phyloP scores from a whole-genome alignment of 2,329 filamentous ascomycete genomes.

The Exserohilum rostratum region DNA sequence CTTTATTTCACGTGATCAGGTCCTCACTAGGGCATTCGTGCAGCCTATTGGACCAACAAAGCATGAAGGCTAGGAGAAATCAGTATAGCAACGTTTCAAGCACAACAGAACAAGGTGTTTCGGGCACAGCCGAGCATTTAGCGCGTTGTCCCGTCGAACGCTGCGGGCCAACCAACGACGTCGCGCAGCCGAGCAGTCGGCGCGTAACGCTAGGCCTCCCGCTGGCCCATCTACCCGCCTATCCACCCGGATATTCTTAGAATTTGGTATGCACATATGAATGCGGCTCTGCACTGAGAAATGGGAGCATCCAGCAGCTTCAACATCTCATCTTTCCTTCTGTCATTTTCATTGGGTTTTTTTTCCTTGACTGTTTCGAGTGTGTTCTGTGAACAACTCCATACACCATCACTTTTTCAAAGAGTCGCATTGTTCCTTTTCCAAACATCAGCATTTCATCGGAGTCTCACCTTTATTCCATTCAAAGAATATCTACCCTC shows the following conservation, averaged over 20 bases:
- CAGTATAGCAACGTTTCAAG: constrained; percentile 21
- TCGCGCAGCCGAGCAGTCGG: constrained; percentile 24
- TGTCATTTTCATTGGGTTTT: constrained; percentile 8
- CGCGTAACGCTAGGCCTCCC: constrained; percentile 29
- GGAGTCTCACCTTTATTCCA: background rate
- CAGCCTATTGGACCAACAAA: constrained; percentile 5
- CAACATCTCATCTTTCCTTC: constrained; percentile 11
- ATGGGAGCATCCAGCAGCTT: constrained; percentile 6
- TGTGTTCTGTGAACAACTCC: constrained; percentile 25
- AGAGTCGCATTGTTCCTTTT: background rate
- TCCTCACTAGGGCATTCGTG: background rate
- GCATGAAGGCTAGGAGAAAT: constrained; percentile 4
- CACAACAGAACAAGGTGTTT: constrained; percentile 20
- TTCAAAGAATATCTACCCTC: background rate
- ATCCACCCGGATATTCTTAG: constrained; percentile 23
- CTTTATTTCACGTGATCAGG: constrained; percentile 1
- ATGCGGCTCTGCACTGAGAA: constrained; percentile 8
- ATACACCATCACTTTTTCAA: background rate
- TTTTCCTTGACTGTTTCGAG: constrained; percentile 12
- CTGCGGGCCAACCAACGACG: constrained; percentile 22
- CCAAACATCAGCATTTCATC: constrained; percentile 10
- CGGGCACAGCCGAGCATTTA: constrained; percentile 12
- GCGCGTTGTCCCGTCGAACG: constrained; percentile 14
- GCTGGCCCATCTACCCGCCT: constrained; percentile 14
- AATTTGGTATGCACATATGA: constrained; percentile 12